Base-by-base conservation (phyloP, 306 rosid species). In the Vigna trinervia region DNA sequence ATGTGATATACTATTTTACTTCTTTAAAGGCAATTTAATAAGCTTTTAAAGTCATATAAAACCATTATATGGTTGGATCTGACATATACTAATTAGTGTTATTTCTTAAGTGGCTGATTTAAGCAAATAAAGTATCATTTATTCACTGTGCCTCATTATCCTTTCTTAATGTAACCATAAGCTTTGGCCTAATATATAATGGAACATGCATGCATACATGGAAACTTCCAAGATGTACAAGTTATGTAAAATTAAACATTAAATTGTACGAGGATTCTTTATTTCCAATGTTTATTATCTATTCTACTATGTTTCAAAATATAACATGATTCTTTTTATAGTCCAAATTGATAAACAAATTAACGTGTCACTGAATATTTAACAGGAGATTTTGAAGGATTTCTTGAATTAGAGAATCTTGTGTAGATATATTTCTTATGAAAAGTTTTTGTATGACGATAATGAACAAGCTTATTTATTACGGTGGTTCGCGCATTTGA, bases 201-300 rank as follows among this genome's bases (percentile, higher is more conserved):
- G 54, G 75, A 81, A 69, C 78, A 38, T 81, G 78, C 83, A 81
- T 56, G 78, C 73, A 73, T 38, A 58, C 69, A 43, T 78, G 69
- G 74, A 73, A 41, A 68, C 63, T 73, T 79, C 68, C 53, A 51
- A 67, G 53, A 58, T 51, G 63, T 5, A 66, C 47, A 59, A 59
- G 69, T 13, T 74, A 12, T 30, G 74, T 73, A 36, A 68, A 74
- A 67, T 38, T 73, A 65, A 71, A 45, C 78, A 79, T 69, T 69
- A 79, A 69, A 61, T 74, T 67, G 81, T 75, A 79, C 78, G 81
- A 79, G 78, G 81, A 78, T 83, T 74, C 83, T 67, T 79, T 56
- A 14, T 39, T 79, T 73, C 43, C 39, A 43, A 45, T 30, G 39
- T 41, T 30, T 15, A 5, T 22, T 45, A 45, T 67, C 39, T 67